These are phyloP conservation scores for Solanum appendiculatum DNA, from an alignment of 257 asterid genomes.

Conservation along the genomic window DNA sequence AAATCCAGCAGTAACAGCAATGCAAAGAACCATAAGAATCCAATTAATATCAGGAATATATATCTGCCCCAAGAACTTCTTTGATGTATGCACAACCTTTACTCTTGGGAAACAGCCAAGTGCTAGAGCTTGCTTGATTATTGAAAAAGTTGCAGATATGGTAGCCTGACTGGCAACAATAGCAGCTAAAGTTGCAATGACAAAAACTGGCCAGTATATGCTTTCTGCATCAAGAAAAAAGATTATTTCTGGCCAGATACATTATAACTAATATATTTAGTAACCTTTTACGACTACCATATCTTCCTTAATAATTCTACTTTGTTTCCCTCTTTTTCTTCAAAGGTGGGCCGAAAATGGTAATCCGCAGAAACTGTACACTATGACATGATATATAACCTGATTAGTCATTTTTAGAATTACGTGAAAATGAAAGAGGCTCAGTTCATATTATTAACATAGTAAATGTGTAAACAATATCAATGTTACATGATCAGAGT, in stretches of 20 bases:
- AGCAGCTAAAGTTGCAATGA: conserved; percentile 91
- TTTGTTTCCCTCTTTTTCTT: not conserved
- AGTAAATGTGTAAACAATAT: not conserved
- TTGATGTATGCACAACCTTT: conserved; percentile 92
- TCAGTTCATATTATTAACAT: not conserved
- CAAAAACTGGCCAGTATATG: conserved; percentile 90
- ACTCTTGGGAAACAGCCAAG: conserved; percentile 97
- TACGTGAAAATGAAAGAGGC: not conserved
- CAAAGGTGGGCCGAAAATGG: not conserved
- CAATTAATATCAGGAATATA: conserved; percentile 93
- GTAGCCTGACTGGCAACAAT: conserved; percentile 98
- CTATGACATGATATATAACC: not conserved
- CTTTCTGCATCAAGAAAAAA: conserved; percentile 31
- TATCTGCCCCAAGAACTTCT: conserved; percentile 82
- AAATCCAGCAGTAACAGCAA: conserved; percentile 96
- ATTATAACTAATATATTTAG: not conserved
- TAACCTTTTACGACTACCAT: not conserved
- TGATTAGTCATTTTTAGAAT: not conserved
- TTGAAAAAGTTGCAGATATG: conserved; percentile 86
- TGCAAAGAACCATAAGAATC: conserved; percentile 95
- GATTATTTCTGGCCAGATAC: not conserved
- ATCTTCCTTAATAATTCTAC: not conserved
- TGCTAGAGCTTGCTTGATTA: conserved; percentile 94
- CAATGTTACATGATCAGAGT: not conserved
- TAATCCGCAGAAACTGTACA: not conserved